Evolutionary conservation across 805 yeast genomes (phyloP), one percentile per base, ranked within the genome.

Genomic region (Yarrowia sp.): DNA sequence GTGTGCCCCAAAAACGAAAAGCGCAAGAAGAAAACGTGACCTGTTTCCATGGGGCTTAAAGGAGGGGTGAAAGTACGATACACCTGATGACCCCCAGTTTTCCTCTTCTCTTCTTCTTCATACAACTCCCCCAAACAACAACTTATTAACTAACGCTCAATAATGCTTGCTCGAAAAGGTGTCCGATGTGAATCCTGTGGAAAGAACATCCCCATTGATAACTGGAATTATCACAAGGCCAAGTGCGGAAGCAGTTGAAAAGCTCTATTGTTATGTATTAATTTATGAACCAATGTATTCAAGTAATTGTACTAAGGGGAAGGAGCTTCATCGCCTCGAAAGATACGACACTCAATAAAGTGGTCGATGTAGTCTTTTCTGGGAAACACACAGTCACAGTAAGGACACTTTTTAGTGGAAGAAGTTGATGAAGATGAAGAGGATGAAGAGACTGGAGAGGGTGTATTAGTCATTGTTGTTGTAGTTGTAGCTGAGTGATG

Each of bases 321-420:
- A 36, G 51, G 51, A 47, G 51, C 51, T 11, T 47, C 51, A 7
- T 47, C 51, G 7, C 51, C 51, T 47, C 51, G 22, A 10, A 32
- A 47, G n/a, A 47, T 8, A 0, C 51, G 51, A 47, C 51, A 47
- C n/a, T 47, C 51, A 4, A 47, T 11, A 15, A 32, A 47, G 15
- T 47, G 51, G 31, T 47, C 51, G 2, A 47, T 36, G 9, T 32
- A 47, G 22, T 32, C 14, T n/a, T 32, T 15, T 3, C 13, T 4
- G 38, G 51, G 51, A 15, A n/a, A 47, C 3, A 9, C 0, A 4
- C 8, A 14, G 5, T n/a, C 38, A 10, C 51, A 47, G 11, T 47
- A 32, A 3, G 50, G 50, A 15, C 50, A 44, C 14, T 28, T 44
- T 17, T 28, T 8, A n/a, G 35, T 28, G 13, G 10, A 9, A 3